Evolutionary conservation across 768 basidiomycete species (phyloP).

Genomic region (Coprinopsis sp.): DNA sequence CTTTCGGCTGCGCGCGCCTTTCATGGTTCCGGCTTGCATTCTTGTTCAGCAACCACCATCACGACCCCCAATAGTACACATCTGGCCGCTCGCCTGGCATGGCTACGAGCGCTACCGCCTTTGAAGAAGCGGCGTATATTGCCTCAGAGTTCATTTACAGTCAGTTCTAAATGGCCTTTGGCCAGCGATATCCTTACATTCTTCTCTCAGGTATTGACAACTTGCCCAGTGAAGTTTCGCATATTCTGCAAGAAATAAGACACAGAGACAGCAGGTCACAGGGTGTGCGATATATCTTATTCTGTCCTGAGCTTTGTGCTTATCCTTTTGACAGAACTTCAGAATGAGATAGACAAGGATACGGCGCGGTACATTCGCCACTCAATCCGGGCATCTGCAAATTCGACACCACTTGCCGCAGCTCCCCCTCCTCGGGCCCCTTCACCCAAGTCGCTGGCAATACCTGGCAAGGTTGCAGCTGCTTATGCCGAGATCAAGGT

Average conservation of each 20-base stretch:
- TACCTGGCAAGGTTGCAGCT: conserved; percentile 40
- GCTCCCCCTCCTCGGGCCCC: conserved; percentile 29
- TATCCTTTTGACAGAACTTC: conserved; percentile 33
- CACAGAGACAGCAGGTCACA: conserved; percentile 40
- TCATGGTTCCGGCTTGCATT: too few relatives aligned
- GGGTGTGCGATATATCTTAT: conserved; percentile 27
- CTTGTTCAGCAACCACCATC: too few relatives aligned
- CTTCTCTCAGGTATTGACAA: conserved; percentile 45
- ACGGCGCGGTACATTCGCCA: conserved; percentile 47
- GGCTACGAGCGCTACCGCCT: conserved; percentile 20
- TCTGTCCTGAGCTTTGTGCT: background rate
- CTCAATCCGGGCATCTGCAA: conserved; percentile 30
- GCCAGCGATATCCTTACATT: background rate
- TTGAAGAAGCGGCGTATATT: conserved; percentile 51
- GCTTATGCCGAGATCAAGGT: conserved; percentile 43
- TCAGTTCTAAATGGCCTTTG: conserved; percentile 18
- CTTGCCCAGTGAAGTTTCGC: conserved; percentile 47
- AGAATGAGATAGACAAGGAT: conserved; percentile 49
- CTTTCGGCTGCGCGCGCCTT: too few relatives aligned
- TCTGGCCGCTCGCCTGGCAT: too few relatives aligned
- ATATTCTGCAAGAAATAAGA: conserved; percentile 49
- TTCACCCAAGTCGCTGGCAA: conserved; percentile 31
- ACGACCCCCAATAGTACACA: too few relatives aligned
- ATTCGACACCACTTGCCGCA: conserved; percentile 14
- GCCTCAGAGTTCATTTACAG: conserved; percentile 57